A percentile compares a stretch with the other conserved stretches of the same genome.
phyloP scores from a whole-genome alignment of 2,329 filamentous ascomycete genomes.

The Pseudogymnoascus sp. region DNA sequence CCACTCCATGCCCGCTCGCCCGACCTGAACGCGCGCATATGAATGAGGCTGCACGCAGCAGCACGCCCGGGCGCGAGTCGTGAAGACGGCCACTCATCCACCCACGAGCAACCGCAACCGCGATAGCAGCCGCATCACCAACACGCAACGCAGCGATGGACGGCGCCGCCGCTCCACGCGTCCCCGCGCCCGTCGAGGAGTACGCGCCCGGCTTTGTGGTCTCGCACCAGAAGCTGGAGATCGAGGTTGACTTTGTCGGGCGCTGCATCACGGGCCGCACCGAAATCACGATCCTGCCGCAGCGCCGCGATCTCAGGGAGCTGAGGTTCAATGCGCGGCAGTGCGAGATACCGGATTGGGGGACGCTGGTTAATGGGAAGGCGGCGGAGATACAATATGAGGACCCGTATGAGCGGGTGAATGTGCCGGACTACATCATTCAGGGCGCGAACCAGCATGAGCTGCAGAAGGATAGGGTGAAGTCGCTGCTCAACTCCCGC shows the following conservation, averaged over 20 bases:
- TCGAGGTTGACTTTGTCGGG: slow-evolving; percentile 79
- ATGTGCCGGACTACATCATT: slow-evolving; percentile 51
- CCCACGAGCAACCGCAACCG: slow-evolving; percentile 1
- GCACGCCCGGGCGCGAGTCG: slow-evolving; percentile 6
- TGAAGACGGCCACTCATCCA: slow-evolving; percentile 2
- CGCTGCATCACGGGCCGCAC: slow-evolving; percentile 69
- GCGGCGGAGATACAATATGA: slow-evolving; percentile 28
- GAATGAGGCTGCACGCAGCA: slow-evolving; percentile 2
- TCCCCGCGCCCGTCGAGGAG: slow-evolving; percentile 9
- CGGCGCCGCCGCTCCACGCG: background rate
- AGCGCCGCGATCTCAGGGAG: slow-evolving; percentile 47
- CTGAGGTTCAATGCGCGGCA: slow-evolving; percentile 55
- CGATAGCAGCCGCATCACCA: background rate
- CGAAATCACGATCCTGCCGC: slow-evolving; percentile 63
- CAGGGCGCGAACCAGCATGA: slow-evolving; percentile 68
- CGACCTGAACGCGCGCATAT: background rate
- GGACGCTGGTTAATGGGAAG: slow-evolving; percentile 41
- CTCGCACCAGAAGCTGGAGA: slow-evolving; percentile 75
- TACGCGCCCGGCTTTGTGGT: slow-evolving; percentile 39
- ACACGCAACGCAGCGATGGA: slow-evolving; percentile 5
- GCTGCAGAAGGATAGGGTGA: slow-evolving; percentile 60
- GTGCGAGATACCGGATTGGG: slow-evolving; percentile 47
- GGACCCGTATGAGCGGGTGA: slow-evolving; percentile 61
- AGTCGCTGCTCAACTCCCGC: slow-evolving; percentile 22
- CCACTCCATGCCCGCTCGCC: background rate